Conservation (phyloP, 352 stramenopile genomes). For the Pythium pyrilobum region DNA sequence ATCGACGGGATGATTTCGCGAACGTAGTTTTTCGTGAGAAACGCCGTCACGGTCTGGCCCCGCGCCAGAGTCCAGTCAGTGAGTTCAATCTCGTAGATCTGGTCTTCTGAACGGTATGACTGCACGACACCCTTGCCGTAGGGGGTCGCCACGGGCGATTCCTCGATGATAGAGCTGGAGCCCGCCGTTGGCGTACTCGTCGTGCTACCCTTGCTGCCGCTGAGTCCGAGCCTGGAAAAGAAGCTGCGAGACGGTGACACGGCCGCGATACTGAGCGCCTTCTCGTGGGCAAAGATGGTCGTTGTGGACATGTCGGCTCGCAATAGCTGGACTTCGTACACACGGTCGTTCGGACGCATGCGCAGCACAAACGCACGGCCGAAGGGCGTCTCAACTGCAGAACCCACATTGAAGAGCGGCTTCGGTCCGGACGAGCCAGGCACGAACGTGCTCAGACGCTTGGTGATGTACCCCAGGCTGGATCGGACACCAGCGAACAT, state of each 20-base stretch:
- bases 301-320: constrained; percentile 29
- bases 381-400: constrained; percentile 72
- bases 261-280: constrained; percentile 33
- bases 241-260: constrained; percentile 63
- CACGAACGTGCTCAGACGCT: constrained; percentile 73
- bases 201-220: constrained; percentile 18
- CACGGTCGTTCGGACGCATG: constrained; percentile 53
- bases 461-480: constrained; percentile 72
- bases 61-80: constrained; percentile 42
- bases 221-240: constrained; percentile 56
- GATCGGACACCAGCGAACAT: constrained; percentile 75
- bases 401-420: constrained; percentile 43
- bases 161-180: constrained; percentile 11
- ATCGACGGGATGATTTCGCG: constrained; percentile 20
- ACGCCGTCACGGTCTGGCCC: constrained; percentile 39
- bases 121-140: constrained; percentile 58
- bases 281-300: constrained; percentile 54
- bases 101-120: constrained; percentile 35
- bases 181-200: background rate
- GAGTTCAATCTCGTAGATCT: constrained; percentile 45
- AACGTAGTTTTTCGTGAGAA: constrained; percentile 43
- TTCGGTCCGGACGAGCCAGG: constrained; percentile 33
- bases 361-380: constrained; percentile 58
- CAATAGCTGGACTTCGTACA: constrained; percentile 70
- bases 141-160: constrained; percentile 41